These are phyloP conservation scores for Tuber umbilicatum DNA, from an alignment of 495 filamentous ascomycete genomes.

Conservation along the genomic window DNA sequence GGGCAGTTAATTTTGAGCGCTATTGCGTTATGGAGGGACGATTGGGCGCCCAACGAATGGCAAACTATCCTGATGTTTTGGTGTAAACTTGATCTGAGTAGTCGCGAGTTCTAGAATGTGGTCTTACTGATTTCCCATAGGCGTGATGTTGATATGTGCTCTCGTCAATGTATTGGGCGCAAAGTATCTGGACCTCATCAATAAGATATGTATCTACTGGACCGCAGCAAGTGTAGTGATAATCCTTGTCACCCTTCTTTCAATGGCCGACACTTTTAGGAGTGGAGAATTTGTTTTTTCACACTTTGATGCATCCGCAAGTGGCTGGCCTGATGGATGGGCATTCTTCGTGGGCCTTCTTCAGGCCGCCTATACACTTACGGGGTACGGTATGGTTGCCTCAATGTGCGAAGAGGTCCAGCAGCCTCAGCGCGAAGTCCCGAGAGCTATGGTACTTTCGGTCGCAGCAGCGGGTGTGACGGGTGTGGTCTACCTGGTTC, in stretches of 20 bases:
- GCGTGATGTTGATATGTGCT: slow-evolving; percentile 54
- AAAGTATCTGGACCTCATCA: slow-evolving; percentile 57
- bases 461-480: slow-evolving; percentile 55
- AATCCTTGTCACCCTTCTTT: slow-evolving; percentile 54
- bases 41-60: slow-evolving; percentile 56
- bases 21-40: slow-evolving; percentile 56
- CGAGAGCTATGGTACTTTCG: slow-evolving; percentile 55
- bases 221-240: slow-evolving; percentile 56
- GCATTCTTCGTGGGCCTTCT: slow-evolving; percentile 51
- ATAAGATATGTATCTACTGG: slow-evolving; percentile 64
- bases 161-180: slow-evolving; percentile 54
- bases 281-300: slow-evolving; percentile 56
- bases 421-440: slow-evolving; percentile 53
- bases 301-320: slow-evolving; percentile 54
- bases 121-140: slow-evolving; percentile 7
- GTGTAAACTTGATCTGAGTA: slow-evolving; percentile 40
- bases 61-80: slow-evolving; percentile 62
- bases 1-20: slow-evolving; percentile 57
- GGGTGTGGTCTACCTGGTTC: slow-evolving; percentile 56
- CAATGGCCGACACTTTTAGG: slow-evolving; percentile 52
- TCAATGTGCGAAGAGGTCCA: slow-evolving; percentile 54
- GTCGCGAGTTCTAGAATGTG: not conserved
- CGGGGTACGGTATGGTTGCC: slow-evolving; percentile 58
- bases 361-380: slow-evolving; percentile 54
- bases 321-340: slow-evolving; percentile 54